Conservation (phyloP, 2,329 filamentous ascomycete species). For the Trichophyton equinum region DNA sequence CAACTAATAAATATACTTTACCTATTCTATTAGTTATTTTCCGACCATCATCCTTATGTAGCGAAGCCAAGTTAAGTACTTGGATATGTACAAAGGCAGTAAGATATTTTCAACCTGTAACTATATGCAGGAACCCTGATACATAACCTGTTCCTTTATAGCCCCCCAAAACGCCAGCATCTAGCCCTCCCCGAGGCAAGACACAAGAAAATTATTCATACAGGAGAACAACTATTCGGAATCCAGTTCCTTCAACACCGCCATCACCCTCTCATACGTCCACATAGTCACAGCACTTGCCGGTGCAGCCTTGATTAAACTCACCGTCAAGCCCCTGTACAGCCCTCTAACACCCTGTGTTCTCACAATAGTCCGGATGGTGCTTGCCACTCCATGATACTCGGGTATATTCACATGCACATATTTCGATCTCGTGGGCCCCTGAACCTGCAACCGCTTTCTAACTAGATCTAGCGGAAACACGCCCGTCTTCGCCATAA, state of each 20-base stretch:
- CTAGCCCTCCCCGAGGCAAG: not conserved
- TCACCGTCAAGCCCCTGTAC: slow-evolving; percentile 79
- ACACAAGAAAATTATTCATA: not conserved
- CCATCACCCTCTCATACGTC: slow-evolving; percentile 74
- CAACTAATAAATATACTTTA: slow-evolving; percentile 1
- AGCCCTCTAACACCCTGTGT: slow-evolving; percentile 67
- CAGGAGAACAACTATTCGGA: not conserved
- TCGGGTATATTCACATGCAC: slow-evolving; percentile 79
- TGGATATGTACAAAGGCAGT: not conserved
- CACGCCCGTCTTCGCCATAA: slow-evolving; percentile 74
- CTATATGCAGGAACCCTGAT: not conserved
- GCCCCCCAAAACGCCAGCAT: not conserved
- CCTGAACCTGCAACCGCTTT: slow-evolving; percentile 90
- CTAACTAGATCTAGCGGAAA: slow-evolving; percentile 88
- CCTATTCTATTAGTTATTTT: not conserved
- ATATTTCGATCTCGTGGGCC: slow-evolving; percentile 66
- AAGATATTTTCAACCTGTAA: not conserved
- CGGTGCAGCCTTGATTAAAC: slow-evolving; percentile 86
- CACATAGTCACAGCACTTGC: slow-evolving; percentile 85
- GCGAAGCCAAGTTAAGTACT: not conserved
- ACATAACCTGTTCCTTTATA: not conserved
- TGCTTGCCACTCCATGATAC: slow-evolving; percentile 56
- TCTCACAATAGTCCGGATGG: slow-evolving; percentile 54
- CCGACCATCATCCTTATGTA: not conserved
- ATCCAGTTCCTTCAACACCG: slow-evolving; percentile 36